Percentiles rank a stretch among this genome's conserved stretches.
Conservation (phyloP, 345 rosid species). For the Moricandia moricandioides region DNA sequence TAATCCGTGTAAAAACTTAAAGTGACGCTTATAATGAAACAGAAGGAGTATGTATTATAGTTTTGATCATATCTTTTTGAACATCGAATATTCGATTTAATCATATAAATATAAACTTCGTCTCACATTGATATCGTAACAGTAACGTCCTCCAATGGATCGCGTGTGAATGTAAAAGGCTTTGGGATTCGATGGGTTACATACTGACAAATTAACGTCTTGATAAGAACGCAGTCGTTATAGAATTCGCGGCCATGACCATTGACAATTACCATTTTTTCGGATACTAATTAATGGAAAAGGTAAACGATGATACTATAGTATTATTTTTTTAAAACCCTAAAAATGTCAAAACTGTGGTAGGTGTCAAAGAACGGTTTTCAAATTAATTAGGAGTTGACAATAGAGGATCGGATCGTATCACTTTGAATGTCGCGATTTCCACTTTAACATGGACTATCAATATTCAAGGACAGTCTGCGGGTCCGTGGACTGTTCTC, state of each 20-base stretch:
- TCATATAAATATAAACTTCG: not conserved
- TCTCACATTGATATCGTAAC: conserved; percentile 15
- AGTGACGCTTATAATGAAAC: no score
- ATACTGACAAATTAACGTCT: not conserved
- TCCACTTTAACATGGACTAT: not conserved
- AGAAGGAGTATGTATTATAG: not conserved
- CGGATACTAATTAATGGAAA: not conserved
- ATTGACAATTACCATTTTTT: conserved; percentile 5
- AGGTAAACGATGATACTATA: conserved; percentile 2
- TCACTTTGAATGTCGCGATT: not conserved
- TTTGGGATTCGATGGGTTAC: conserved; percentile 3
- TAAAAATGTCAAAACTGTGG: conserved; percentile 31
- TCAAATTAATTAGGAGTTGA: conserved; percentile 11
- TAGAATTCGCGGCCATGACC: not conserved
- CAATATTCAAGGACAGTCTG: not conserved
- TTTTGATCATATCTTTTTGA: not conserved
- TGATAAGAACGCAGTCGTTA: not conserved
- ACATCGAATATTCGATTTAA: not conserved
- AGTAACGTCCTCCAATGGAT: not conserved
- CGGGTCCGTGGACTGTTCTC: no score
- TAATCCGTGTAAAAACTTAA: no score
- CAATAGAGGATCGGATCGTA: not conserved
- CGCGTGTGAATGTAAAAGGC: conserved; percentile 21
- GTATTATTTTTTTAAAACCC: conserved; percentile 8
- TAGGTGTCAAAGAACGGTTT: conserved; percentile 21